phyloP scores from a whole-genome alignment of 768 basidiomycete genomes.

The Pisolithus microcarpus region DNA sequence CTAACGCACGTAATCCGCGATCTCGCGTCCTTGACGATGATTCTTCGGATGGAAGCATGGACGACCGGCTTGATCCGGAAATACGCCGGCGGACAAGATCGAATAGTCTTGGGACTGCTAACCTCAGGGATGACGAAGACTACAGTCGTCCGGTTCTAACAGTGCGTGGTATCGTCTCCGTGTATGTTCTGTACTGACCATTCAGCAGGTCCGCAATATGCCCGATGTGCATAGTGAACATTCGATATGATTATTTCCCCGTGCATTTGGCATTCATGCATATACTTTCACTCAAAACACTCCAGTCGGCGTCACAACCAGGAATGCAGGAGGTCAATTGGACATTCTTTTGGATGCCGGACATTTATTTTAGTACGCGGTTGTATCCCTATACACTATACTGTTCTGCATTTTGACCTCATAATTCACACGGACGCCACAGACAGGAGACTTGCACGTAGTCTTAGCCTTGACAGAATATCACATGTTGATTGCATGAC shows the following conservation, averaged over 20 bases:
- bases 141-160: constrained; percentile 51
- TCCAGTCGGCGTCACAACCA: neutral
- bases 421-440: constrained; percentile 7
- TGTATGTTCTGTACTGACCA: neutral
- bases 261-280: constrained; percentile 3
- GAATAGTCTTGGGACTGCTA: constrained; percentile 13
- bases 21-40: constrained; percentile 1
- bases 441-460: neutral
- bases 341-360: constrained; percentile 8
- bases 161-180: constrained; percentile 28
- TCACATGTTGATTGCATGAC: neutral
- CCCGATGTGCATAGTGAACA: constrained; percentile 37
- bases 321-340: neutral
- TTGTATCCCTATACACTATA: constrained; percentile 6
- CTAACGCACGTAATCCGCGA: neutral
- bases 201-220: constrained; percentile 48
- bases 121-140: constrained; percentile 45
- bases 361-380: constrained; percentile 13
- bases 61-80: constrained; percentile 17
- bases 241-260: constrained; percentile 13
- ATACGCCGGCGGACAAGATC: constrained; percentile 16
- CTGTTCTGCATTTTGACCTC: constrained; percentile 5
- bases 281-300: constrained; percentile 6
- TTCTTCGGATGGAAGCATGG: constrained; percentile 21
- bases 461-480: constrained; percentile 3